Evolutionary conservation across 192 early-diverging fungal species (phyloP), one percentile per base, ranked within the genome.

Genomic region (Podila verticillata): DNA sequence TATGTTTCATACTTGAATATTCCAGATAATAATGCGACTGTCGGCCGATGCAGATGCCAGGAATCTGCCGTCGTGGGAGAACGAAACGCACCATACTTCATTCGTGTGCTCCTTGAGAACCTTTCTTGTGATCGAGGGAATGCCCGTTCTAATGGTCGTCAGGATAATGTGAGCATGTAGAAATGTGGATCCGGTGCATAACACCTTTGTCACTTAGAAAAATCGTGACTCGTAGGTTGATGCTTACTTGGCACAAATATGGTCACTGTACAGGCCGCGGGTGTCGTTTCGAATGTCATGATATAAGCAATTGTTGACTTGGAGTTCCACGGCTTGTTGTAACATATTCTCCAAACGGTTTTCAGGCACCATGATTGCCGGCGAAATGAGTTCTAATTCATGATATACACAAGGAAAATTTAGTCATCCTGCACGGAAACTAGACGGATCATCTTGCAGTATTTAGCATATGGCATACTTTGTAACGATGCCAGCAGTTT

Each of bases 31-130:
- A 63, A 91, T 90, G 4, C 91, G 93, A 26, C 88, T 87, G 85
- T 99, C 98, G 65, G 89, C 91, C 32, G 97, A 97, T 19, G 92
- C 94, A 3, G 98, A 99, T 19, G 95, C 98, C 30, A 99, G 84
- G 72, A 91, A 93, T 65, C 81, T 84, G 54, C 96, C 97, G 73
- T 95, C 86, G 47, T 94, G 93, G 8, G 96, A 98, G 75, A 98
- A 99, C 5, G 91, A 87, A 61, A 99, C 85, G 71, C 94, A 95
- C 98, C 98, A 99, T 9, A 99, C 97, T 84, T 99, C 97, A 81
- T 98, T 95, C 0, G 79, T 75, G 84, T 99, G 98, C 17, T 90
- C 92, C 44, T 68, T 65, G 10, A 91, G 72, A 28, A 94, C 83
- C 48, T 89, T 83, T 5, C 88, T 90, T 1, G 91, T 90, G 34